Base-by-base conservation (phyloP, 352 stramenopile species). In the Phytophthora podocarpi region DNA sequence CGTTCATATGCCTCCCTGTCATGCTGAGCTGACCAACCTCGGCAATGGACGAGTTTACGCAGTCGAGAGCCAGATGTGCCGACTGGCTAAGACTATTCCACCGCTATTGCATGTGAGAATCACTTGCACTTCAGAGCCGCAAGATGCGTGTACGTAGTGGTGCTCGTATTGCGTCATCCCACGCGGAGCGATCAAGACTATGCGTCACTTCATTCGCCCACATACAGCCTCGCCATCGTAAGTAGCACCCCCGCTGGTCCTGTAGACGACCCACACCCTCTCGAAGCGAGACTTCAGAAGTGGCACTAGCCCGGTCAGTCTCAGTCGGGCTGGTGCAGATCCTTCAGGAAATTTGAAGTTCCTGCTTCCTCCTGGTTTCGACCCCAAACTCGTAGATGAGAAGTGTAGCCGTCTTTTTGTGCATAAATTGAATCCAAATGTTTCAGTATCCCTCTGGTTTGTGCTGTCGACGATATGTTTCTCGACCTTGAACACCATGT, bases 141-240 rank as follows among this genome's bases (percentile, higher is more conserved):
- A 57, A 15, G 18, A 66, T 53, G 11, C 41, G 16, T 18, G 8
- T 5, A 24, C 54, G 41, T n/a, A 55, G 54, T 15, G 52, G 39
- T 30, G 43, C 15, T 1, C 7, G 13, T 30, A 56, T 60, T 16
- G 18, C 12, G 23, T 28, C 48, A 18, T 61, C 49, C 42, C 58
- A 60, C 2, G 35, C 45, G 24, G 47, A 51, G 30, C 47, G 30
- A 51, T 66, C 35, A 9, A 51, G 30, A 12, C 30, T 66, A 13
- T 40, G 28, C 1, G 55, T 57, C 10, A 62, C 52, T 36, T 54
- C 15, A 13, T 59, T 50, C 11, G 32, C 43, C 62, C 48, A 71
- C 62, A 71, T 67, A 18, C 62, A 27, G 39, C 20, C 13, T 56
- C 50, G 0, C 40, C 63, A 2, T 36, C 23, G 46, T 49, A 67